Conservation (phyloP, 1,139 yeast genomes). For the Debaryomyces singareniensis region DNA sequence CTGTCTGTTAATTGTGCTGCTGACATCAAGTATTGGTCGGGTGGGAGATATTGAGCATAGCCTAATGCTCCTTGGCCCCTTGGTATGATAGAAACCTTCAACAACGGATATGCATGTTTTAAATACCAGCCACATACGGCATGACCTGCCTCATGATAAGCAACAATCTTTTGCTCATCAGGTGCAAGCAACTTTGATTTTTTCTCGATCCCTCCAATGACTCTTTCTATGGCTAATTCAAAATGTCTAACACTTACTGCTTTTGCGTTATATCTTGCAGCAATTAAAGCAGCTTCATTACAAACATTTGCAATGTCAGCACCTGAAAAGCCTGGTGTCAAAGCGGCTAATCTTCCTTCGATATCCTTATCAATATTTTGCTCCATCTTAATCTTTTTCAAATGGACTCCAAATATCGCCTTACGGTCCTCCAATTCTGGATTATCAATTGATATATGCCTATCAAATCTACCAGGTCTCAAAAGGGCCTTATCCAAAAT, state of each 20-base stretch:
- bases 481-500: constrained; percentile 85
- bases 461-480: constrained; percentile 96
- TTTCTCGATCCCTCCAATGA: constrained; percentile 92
- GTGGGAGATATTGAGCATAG: constrained; percentile 96
- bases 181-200: constrained; percentile 76
- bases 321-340: constrained; percentile 97
- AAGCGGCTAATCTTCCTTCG: constrained; percentile 84
- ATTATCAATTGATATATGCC: constrained; percentile 85
- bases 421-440: constrained; percentile 94
- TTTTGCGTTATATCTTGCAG: constrained; percentile 77
- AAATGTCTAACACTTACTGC: constrained; percentile 71
- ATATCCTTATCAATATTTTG: constrained; percentile 40
- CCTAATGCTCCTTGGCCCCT: constrained; percentile 96
- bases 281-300: constrained; percentile 95
- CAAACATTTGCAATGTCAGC: constrained; percentile 97
- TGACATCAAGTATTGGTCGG: constrained; percentile 79
- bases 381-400: constrained; percentile 55
- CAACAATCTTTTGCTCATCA: constrained; percentile 84
- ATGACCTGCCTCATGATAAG: constrained; percentile 98
- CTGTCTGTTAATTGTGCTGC: constrained; percentile 77
- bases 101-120: constrained; percentile 82
- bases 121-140: constrained; percentile 97
- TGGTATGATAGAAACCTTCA: constrained; percentile 93
- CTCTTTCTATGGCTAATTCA: constrained; percentile 95
- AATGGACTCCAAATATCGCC: constrained; percentile 82